These are phyloP conservation scores for Purshia tridentata DNA, from an alignment of 306 rosid species.

Conservation along the genomic window DNA sequence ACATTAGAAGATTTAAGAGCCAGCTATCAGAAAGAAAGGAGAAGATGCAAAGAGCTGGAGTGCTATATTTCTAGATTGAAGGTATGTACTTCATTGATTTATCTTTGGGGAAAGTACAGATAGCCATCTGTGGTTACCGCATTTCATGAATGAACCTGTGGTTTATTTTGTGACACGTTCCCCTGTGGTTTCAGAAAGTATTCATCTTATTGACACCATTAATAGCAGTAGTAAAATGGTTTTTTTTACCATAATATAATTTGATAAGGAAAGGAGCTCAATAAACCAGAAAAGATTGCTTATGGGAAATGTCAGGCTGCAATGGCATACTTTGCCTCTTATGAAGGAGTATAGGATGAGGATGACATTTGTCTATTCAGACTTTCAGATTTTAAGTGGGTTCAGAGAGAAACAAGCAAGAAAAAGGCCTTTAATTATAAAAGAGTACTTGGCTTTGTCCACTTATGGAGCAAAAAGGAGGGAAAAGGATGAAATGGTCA, in stretches of 20 bases:
- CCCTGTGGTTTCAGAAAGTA: background rate
- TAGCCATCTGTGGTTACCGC: constrained; percentile 11
- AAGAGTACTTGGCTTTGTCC: too few relatives aligned
- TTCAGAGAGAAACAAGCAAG: too few relatives aligned
- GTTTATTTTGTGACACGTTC: background rate
- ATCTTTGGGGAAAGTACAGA: constrained; percentile 3
- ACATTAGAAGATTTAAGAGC: constrained; percentile 54
- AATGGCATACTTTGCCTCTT: too few relatives aligned
- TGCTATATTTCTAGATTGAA: constrained; percentile 58
- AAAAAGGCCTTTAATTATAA: too few relatives aligned
- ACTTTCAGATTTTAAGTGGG: too few relatives aligned
- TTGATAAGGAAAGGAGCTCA: background rate
- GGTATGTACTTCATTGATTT: constrained; percentile 40
- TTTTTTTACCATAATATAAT: background rate
- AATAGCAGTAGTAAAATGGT: background rate
- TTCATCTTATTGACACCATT: background rate
- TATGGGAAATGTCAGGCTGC: too few relatives aligned
- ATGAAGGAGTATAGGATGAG: too few relatives aligned
- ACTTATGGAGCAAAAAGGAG: too few relatives aligned
- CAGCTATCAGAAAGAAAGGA: constrained; percentile 64
- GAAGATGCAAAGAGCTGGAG: constrained; percentile 66
- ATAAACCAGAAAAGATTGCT: too few relatives aligned
- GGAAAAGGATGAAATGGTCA: too few relatives aligned
- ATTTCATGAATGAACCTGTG: constrained; percentile 2
- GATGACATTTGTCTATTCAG: too few relatives aligned